Evolutionary conservation across 2,329 filamentous ascomycete genomes (phyloP).

Genomic region (Exophiala calicioides): DNA sequence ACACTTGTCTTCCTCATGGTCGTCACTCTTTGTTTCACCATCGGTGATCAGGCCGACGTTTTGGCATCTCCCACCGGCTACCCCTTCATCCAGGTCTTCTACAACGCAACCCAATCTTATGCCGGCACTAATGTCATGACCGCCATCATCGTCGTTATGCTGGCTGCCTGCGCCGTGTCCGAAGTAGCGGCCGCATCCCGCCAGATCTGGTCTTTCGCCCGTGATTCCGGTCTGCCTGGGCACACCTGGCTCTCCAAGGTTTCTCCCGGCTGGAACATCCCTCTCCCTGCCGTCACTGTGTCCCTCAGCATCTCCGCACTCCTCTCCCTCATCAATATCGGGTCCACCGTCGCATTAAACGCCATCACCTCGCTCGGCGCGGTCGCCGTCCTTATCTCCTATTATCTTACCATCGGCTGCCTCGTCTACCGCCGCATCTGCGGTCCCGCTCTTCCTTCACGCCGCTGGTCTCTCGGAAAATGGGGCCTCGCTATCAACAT

Average conservation of each 20-base stretch:
- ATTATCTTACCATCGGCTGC: constrained; percentile 51
- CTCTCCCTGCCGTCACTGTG: constrained; percentile 42
- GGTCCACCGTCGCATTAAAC: constrained; percentile 53
- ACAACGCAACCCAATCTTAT: constrained; percentile 38
- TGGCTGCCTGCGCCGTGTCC: constrained; percentile 30
- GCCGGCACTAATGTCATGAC: constrained; percentile 33
- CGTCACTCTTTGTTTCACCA: constrained; percentile 38
- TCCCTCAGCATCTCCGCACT: constrained; percentile 39
- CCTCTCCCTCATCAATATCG: constrained; percentile 54
- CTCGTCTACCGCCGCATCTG: constrained; percentile 47
- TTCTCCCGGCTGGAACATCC: constrained; percentile 39
- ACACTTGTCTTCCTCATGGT: constrained; percentile 40
- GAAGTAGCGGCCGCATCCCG: constrained; percentile 40
- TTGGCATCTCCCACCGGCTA: constrained; percentile 36
- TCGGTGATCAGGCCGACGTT: constrained; percentile 36
- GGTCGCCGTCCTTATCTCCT: constrained; percentile 52
- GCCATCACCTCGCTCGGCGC: constrained; percentile 53
- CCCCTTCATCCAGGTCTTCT: constrained; percentile 48
- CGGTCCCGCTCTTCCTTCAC: constrained; percentile 40
- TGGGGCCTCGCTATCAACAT: constrained; percentile 48
- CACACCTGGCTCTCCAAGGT: constrained; percentile 14
- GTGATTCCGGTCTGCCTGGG: constrained; percentile 22
- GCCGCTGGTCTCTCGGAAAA: constrained; percentile 47
- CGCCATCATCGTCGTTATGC: constrained; percentile 29
- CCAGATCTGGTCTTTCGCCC: constrained; percentile 35